Base-by-base conservation (phyloP, 257 asterid genomes). In the Galeopsis tetrahit region DNA sequence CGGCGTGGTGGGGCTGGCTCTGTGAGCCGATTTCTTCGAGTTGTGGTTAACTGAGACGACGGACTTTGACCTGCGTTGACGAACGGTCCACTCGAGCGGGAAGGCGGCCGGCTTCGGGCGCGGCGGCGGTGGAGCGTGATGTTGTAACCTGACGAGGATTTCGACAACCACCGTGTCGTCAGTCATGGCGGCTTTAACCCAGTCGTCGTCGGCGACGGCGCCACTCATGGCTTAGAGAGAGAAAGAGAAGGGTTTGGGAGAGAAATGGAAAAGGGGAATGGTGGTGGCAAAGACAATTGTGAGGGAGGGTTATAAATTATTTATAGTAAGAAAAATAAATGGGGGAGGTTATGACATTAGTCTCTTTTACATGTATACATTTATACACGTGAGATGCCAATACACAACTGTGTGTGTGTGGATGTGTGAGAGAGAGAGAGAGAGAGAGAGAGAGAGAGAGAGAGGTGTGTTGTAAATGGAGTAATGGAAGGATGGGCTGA, bases 1-100 rank as follows among this genome's bases (percentile, higher is more conserved):
- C 57, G 95, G 96, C 8, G 95, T 90, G 17, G 89, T 85, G 3
- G 96, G 96, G 73, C 96, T 90, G 62, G 74, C 90, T 35, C 90
- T 70, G 14, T 75, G 86, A 2, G 80, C 60, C 73, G 64, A 64
- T 11, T 81, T 79, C 77, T 72, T 84, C 75, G 72, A 61, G 63
- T 59, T 58, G 73, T 35, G 57, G 74, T 14, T 63, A 7, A 76
- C 76, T 4, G 86, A 66, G 15, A 70, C 58, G 15, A 70, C 58
- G 7, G 87, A 55, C 63, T 77, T 85, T 33, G 96, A 86, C 82
- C 96, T 63, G 73, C 91, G 93, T 70, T 86, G 95, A 73, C 93
- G 95, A 46, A 85, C 89, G 72, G 59, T 85, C 96, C 96, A 90
- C 68, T 79, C 81, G 7, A 85, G 72, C 5, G 82, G 78, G 60